These are phyloP conservation scores for Mortierella antarctica DNA, from an alignment of 192 early-diverging fungal genomes.

Conservation along the genomic window DNA sequence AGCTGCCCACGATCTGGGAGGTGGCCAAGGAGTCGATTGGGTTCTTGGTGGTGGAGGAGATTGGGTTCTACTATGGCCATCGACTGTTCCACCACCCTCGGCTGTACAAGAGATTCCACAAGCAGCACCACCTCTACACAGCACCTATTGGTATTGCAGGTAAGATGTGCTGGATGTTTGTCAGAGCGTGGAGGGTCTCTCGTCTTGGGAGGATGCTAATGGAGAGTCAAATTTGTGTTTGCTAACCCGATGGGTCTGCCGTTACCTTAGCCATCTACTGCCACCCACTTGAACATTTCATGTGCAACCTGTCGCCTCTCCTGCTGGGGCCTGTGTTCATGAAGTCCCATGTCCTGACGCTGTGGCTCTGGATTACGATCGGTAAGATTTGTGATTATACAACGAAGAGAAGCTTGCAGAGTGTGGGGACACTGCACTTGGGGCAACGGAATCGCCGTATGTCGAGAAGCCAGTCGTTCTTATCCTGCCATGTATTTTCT, in stretches of 20 bases:
- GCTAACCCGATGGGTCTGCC: neutral
- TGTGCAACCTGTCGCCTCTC: slow-evolving; percentile 69
- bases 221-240: neutral
- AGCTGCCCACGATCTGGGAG: slow-evolving; percentile 67
- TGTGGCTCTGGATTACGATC: slow-evolving; percentile 77
- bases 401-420: neutral
- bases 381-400: slow-evolving; percentile 39
- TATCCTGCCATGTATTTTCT: neutral
- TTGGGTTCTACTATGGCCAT: slow-evolving; percentile 80
- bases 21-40: slow-evolving; percentile 62
- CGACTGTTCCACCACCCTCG: slow-evolving; percentile 71
- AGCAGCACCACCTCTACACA: slow-evolving; percentile 79
- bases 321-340: slow-evolving; percentile 64
- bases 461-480: neutral
- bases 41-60: slow-evolving; percentile 76
- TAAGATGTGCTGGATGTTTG: slow-evolving; percentile 35
- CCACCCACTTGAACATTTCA: slow-evolving; percentile 74
- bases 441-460: neutral
- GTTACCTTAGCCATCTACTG: slow-evolving; percentile 63
- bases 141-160: slow-evolving; percentile 81
- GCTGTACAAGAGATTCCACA: slow-evolving; percentile 84
- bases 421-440: neutral
- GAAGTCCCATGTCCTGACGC: slow-evolving; percentile 73
- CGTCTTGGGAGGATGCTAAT: no score
- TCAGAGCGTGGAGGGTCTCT: no score